Evolutionary conservation across 768 basidiomycete species (phyloP).

Genomic region (Tricholomella constricta): DNA sequence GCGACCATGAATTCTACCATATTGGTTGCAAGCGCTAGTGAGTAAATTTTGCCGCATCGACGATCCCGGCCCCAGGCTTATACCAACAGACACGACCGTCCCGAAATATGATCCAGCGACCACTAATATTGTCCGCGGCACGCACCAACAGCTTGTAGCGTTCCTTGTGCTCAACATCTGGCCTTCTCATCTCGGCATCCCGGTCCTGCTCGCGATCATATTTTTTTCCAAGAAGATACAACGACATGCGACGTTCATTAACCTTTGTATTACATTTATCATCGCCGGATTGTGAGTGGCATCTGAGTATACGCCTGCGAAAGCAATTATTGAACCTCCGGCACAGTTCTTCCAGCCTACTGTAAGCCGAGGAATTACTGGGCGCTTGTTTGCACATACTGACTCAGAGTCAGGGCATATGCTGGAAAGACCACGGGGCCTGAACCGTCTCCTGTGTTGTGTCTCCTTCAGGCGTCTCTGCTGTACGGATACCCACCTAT

Average conservation of each 20-base stretch:
- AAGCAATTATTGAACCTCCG: neutral
- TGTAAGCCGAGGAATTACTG: slow-evolving; percentile 29
- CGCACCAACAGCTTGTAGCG: slow-evolving; percentile 38
- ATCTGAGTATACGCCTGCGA: neutral
- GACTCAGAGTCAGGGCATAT: slow-evolving; percentile 31
- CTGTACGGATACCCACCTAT: slow-evolving; percentile 51
- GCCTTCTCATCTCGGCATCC: slow-evolving; percentile 52
- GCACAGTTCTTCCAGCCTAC: slow-evolving; percentile 39
- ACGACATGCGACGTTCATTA: slow-evolving; percentile 49
- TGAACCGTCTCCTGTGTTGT: slow-evolving; percentile 44
- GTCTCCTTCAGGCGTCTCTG: slow-evolving; percentile 48
- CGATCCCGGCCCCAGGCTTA: neutral
- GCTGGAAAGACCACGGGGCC: slow-evolving; percentile 43
- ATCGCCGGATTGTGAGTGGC: slow-evolving; percentile 45
- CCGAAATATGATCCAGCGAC: slow-evolving; percentile 11
- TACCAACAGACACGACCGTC: neutral
- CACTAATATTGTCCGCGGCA: slow-evolving; percentile 45
- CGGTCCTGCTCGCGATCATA: slow-evolving; percentile 42
- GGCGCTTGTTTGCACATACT: neutral
- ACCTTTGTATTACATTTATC: slow-evolving; percentile 46
- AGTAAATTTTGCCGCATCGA: neutral
- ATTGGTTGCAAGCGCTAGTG: neutral
- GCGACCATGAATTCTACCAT: slow-evolving; percentile 7
- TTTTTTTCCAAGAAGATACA: slow-evolving; percentile 43
- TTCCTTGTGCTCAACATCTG: slow-evolving; percentile 51